A percentile compares a stretch with the other conserved stretches of the same genome.
Evolutionary conservation across 306 rosid genomes (phyloP).

Genomic region (Citrullus amarus): DNA sequence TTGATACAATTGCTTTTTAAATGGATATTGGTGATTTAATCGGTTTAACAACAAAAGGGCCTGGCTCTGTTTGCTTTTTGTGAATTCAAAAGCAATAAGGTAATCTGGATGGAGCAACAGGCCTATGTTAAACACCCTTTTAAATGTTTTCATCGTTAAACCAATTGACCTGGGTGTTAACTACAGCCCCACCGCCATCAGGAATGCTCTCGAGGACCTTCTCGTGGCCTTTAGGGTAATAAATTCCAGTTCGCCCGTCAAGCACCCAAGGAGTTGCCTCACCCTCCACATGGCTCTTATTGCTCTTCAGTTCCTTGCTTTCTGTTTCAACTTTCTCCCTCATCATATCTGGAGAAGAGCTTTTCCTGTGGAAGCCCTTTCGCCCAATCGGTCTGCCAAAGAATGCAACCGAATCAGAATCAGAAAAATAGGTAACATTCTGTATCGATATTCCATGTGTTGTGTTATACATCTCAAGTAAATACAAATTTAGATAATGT

Average conservation of each 20-base stretch:
- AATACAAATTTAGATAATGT: neutral
- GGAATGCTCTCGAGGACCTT: conserved; percentile 17
- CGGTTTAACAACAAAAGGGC: neutral
- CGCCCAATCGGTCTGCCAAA: conserved; percentile 12
- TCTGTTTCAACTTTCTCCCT: conserved; percentile 14
- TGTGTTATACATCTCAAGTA: neutral
- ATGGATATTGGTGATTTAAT: neutral
- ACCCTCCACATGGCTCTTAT: neutral
- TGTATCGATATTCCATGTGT: neutral
- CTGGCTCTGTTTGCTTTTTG: neutral
- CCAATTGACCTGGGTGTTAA: conserved; percentile 16
- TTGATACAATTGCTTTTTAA: neutral
- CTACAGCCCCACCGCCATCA: neutral
- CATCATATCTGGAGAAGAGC: conserved; percentile 12
- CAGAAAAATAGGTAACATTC: neutral
- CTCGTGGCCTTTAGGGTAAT: conserved; percentile 23
- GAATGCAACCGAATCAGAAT: neutral
- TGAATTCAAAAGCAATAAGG: conserved; percentile 3
- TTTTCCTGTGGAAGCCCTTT: conserved; percentile 14
- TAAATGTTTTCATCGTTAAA: neutral
- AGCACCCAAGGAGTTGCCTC: conserved; percentile 16
- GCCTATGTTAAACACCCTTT: neutral
- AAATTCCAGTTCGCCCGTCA: conserved; percentile 17
- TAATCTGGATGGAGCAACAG: neutral
- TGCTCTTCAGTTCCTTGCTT: conserved; percentile 7